phyloP scores from a whole-genome alignment of 2,329 filamentous ascomycete genomes.

The Ceratocystis ficicola region DNA sequence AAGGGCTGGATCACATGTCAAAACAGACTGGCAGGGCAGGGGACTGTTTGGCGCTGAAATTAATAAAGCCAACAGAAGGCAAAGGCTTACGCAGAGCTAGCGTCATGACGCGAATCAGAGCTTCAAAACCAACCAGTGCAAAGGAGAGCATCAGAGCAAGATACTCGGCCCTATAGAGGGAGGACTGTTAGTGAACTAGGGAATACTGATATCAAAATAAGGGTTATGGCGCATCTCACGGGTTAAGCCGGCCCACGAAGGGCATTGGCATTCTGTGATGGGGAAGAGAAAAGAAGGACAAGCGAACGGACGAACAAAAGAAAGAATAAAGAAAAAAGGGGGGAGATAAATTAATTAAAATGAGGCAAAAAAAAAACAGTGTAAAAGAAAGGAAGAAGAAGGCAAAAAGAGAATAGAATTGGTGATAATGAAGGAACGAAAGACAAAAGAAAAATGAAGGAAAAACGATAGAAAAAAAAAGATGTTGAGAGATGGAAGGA shows the following conservation, averaged over 20 bases:
- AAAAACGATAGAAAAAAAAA: conserved; percentile 11
- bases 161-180: conserved; percentile 59
- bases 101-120: conserved; percentile 71
- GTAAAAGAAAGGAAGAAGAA: conserved; percentile 13
- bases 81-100: conserved; percentile 63
- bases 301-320: not conserved
- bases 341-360: conserved; percentile 10
- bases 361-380: conserved; percentile 21
- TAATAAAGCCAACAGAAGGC: conserved; percentile 8
- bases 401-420: not conserved
- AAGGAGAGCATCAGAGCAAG: conserved; percentile 75
- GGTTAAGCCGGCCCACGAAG: conserved; percentile 41
- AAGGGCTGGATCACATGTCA: conserved; percentile 20
- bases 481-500: conserved; percentile 23
- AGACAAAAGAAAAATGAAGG: not conserved
- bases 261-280: conserved; percentile 38
- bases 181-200: conserved; percentile 14
- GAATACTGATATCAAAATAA: conserved; percentile 15
- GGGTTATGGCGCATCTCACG: conserved; percentile 32
- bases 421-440: conserved; percentile 12
- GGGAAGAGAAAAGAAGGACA: conserved; percentile 11
- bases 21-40: not conserved
- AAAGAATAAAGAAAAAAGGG: conserved; percentile 4
- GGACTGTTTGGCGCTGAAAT: conserved; percentile 18
- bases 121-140: conserved; percentile 68